These are phyloP conservation scores for Perkinsus olseni DNA, from an alignment of 169 alveolate species.

Conservation along the genomic window DNA sequence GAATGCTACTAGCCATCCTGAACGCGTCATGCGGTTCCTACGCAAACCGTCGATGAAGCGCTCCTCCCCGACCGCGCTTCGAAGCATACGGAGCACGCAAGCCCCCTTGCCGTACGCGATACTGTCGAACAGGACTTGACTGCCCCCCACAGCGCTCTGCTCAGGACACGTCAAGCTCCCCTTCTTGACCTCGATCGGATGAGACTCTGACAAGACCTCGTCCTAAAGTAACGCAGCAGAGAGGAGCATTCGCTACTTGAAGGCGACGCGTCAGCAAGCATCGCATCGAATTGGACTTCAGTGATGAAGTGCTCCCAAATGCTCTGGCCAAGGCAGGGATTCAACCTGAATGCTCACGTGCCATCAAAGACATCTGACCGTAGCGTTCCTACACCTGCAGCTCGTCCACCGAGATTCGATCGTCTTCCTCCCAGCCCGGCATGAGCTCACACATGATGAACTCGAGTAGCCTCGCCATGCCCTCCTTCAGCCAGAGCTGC, in stretches of 20 bases:
- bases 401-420: no score
- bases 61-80: neutral
- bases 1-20: neutral
- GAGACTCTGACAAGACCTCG: neutral
- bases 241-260: neutral
- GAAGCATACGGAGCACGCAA: neutral
- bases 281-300: neutral
- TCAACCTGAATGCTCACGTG: neutral
- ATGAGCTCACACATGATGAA: neutral
- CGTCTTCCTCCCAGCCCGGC: neutral
- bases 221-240: neutral
- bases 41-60: neutral
- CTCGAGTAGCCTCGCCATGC: neutral
- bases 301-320: neutral
- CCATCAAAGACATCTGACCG: no score
- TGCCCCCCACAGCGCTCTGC: neutral
- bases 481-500: neutral
- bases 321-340: neutral
- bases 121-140: neutral
- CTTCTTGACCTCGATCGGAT: neutral
- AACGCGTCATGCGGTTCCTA: neutral
- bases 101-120: neutral
- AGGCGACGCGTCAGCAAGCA: neutral
- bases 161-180: neutral
- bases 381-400: no score